Conservation (phyloP, 1,284 basidiomycete genomes). For the Irpex sp. region DNA sequence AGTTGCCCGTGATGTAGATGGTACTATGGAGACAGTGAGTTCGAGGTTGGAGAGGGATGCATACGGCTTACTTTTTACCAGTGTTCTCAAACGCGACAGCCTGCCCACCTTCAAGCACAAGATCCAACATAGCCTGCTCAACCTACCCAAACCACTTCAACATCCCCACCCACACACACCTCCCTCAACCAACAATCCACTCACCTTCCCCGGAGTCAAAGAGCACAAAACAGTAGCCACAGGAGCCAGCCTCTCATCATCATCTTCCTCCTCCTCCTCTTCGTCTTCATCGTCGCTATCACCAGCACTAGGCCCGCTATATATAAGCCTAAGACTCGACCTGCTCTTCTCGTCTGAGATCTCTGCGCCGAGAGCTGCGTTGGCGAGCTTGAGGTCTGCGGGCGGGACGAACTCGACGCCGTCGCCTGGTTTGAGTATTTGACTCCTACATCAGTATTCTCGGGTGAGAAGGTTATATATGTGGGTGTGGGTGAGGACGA, state of each 20-base stretch:
- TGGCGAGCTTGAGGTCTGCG: slow-evolving; percentile 80
- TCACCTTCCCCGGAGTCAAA: slow-evolving; percentile 71
- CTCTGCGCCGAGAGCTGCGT: slow-evolving; percentile 77
- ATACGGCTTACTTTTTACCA: slow-evolving; percentile 74
- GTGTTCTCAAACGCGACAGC: slow-evolving; percentile 69
- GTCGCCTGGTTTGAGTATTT: slow-evolving; percentile 58
- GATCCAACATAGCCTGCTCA: slow-evolving; percentile 76
- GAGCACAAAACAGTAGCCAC: slow-evolving; percentile 58
- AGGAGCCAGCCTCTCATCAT: slow-evolving; percentile 29
- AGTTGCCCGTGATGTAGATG: slow-evolving; percentile 89
- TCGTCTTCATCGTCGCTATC: slow-evolving; percentile 53
- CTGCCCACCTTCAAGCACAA: slow-evolving; percentile 74
- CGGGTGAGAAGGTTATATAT: not conserved
- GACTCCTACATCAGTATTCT: slow-evolving; percentile 43
- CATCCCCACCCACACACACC: not conserved
- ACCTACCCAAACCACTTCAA: slow-evolving; percentile 40
- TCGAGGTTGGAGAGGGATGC: not conserved
- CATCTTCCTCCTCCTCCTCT: slow-evolving; percentile 37
- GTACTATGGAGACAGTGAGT: slow-evolving; percentile 41
- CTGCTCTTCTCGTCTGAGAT: slow-evolving; percentile 63
- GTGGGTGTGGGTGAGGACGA: not conserved
- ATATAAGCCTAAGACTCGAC: slow-evolving; percentile 79
- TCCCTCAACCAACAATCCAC: slow-evolving; percentile 13
- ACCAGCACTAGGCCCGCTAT: slow-evolving; percentile 37
- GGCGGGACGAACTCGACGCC: slow-evolving; percentile 59